Base-by-base conservation (phyloP, 257 asterid species). In the Fraxinus americana region DNA sequence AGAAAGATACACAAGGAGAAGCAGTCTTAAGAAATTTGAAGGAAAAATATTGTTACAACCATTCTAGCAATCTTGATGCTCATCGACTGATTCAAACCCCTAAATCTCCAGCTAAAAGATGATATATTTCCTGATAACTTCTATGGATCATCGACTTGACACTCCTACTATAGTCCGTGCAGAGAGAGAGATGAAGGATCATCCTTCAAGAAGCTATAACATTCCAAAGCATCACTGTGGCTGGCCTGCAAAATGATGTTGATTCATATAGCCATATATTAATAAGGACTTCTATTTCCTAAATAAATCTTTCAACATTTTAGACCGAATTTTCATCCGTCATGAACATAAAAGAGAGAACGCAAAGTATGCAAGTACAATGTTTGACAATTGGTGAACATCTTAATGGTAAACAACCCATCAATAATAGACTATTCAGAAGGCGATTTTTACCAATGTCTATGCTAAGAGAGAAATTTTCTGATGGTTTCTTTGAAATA, bases 181-280 rank as follows among this genome's bases (percentile, higher is more conserved):
- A 57, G 66, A 19, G 21, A 57, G n/a, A 30, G 34, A 30, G 34
- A 5, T 7, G 32, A 7, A 19, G 70, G 50, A 25, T 30, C 7
- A 8, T 35, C 82, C 16, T 8, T 43, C 82, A 38, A 66, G 75
- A 43, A 21, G 83, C 79, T 5, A 16, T 59, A 57, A 72, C 25
- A 76, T 30, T 74, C 87, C 74, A 71, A 48, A 12, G 83, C 71
- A 34, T 75, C 82, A 17, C 27, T 67, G 61, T 61, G 67, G 63
- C 67, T 84, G 54, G 76, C 78, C 88, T 85, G 86, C 86, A 85
- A 79, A 81, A 81, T 10, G 70, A 0, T 4, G 7, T 50, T 50
- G 3, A 38, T 30, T 7, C 57, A 50, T 29, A 61, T 8, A 36
- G 59, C 57, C 5, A 23, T 21, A 77, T 4, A 74, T 71, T 21